Base-by-base conservation (phyloP, 2,329 filamentous ascomycete species). In the Fusarium nematophilum region DNA sequence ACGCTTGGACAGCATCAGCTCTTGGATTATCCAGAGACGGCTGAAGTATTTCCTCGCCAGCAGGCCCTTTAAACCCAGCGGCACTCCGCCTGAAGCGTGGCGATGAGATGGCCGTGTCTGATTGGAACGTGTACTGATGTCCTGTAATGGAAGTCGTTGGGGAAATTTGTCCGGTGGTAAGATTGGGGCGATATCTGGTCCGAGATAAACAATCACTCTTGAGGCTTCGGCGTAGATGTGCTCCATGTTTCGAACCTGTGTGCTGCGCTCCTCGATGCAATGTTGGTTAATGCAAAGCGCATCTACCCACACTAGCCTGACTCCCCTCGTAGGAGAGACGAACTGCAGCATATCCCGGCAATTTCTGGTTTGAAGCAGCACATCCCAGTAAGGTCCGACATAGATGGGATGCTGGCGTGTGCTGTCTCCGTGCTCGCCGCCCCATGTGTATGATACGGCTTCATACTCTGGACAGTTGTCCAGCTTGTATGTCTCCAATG, bases 281-380 rank as follows among this genome's bases (percentile, higher is more conserved):
- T 13, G 21, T 9, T 51, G 37, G 17, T 51, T 51, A 11, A 44
- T 44, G 23, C 47, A 51, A n/a, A 51, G 15, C 3, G 47, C 38
- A n/a, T 51, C 47, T 4, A 51, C 30, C 47, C 37, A 51, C 2
- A 51, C 34, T 10, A 51, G 34, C 13, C 37, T 17, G 10, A 9
- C 25, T 6, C 47, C 47, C 3, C 38, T 42, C 7, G 9, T 3
- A 4, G 47, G 37, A 1, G 6, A 26, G 3, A 34, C 7, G 7
- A 18, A 51, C 2, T 37, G 47, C 4, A 51, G 30, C 37, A 51
- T 37, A 1, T 21, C 21, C 18, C 21, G 44, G 38, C 47, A 51
- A 14, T 51, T 50, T 4, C 26, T 27, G 5, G 46, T 49, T 4
- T 49, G 46, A 6, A 49, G 3, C 8, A 42, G 11, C 6, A 23